These are phyloP conservation scores for Penicillium sp. DNA, from an alignment of 2,329 filamentous ascomycete species.

Conservation along the genomic window DNA sequence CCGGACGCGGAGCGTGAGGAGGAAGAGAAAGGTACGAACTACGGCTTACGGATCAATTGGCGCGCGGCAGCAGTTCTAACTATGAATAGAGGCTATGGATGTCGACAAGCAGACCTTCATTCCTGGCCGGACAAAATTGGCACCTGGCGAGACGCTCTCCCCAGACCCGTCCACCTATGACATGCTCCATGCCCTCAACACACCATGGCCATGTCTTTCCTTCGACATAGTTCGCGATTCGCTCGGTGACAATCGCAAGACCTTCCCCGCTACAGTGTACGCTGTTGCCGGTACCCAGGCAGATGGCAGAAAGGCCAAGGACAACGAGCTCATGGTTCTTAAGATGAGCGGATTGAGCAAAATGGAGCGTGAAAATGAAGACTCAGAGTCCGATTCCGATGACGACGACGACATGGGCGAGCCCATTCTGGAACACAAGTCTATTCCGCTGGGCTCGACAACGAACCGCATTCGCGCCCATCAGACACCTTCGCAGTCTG, in stretches of 20 bases:
- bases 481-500: constrained; percentile 66
- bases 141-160: constrained; percentile 83
- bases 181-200: constrained; percentile 92
- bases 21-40: constrained; percentile 63
- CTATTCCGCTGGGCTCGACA: constrained; percentile 79
- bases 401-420: constrained; percentile 70
- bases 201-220: constrained; percentile 94
- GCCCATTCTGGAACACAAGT: constrained; percentile 88
- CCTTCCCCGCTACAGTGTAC: constrained; percentile 95
- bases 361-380: constrained; percentile 72
- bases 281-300: constrained; percentile 93
- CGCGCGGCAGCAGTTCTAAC: neutral
- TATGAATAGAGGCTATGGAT: constrained; percentile 70
- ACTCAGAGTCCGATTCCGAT: constrained; percentile 67
- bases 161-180: constrained; percentile 95
- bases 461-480: constrained; percentile 91
- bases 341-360: constrained; percentile 89
- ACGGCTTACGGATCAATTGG: neutral
- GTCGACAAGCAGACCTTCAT: constrained; percentile 95
- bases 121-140: constrained; percentile 86
- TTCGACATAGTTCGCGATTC: constrained; percentile 87
- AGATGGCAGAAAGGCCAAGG: constrained; percentile 67
- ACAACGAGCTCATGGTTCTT: constrained; percentile 94
- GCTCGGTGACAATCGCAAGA: constrained; percentile 82
- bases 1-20: constrained; percentile 92